phyloP scores from a whole-genome alignment of 352 stramenopile species.

The Pythium dissotocum region DNA sequence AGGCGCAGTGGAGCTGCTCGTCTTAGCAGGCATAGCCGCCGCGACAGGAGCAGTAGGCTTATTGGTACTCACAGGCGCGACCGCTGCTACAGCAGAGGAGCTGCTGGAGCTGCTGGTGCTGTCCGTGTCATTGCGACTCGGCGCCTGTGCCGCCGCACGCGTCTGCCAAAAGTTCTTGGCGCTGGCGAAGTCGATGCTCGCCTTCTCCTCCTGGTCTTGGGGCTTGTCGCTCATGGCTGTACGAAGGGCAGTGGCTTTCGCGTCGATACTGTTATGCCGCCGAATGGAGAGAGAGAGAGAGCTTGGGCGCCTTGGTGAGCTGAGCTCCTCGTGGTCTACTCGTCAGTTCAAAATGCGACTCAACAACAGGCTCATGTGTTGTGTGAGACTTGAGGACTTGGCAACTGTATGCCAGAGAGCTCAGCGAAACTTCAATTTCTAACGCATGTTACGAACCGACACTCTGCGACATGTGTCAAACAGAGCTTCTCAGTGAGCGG shows the following conservation, averaged over 20 bases:
- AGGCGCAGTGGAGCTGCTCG: not conserved
- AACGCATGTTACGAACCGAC: constrained; percentile 13
- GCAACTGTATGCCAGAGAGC: not conserved
- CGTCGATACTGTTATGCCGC: not conserved
- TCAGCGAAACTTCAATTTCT: constrained; percentile 8
- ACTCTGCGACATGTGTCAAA: constrained; percentile 18
- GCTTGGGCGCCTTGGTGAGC: not conserved
- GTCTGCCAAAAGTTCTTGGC: constrained; percentile 74
- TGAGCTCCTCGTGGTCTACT: not conserved
- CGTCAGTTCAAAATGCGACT: constrained; percentile 7
- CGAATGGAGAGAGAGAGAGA: not conserved
- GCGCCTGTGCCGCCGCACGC: constrained; percentile 41
- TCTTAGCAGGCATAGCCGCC: not conserved
- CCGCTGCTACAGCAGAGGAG: not conserved
- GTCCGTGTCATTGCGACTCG: constrained; percentile 9
- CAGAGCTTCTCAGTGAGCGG: not conserved
- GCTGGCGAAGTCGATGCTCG: constrained; percentile 41
- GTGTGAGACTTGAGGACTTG: not conserved
- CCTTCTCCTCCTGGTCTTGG: not conserved
- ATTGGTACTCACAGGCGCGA: not conserved
- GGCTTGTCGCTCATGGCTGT: not conserved
- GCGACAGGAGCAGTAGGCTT: not conserved
- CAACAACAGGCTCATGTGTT: constrained; percentile 3
- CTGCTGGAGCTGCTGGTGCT: constrained; percentile 1
- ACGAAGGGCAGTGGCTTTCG: not conserved